These are phyloP conservation scores for Fragilaria crotonensis DNA, from an alignment of 108 stramenopile species.

Conservation along the genomic window DNA sequence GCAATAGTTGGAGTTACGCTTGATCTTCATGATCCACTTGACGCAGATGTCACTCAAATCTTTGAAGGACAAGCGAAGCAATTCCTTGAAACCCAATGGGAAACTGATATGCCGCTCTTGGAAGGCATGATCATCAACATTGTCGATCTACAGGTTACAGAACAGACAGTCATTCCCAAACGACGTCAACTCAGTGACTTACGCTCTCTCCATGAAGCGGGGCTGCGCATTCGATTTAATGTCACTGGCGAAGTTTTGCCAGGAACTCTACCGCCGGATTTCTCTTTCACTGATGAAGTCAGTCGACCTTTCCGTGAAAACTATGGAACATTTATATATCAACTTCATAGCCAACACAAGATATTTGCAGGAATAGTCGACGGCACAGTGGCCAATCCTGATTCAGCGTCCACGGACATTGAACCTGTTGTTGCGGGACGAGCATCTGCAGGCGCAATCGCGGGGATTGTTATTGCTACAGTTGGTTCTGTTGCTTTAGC, in stretches of 20 bases:
- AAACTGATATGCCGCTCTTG: background rate
- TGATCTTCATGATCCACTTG: background rate
- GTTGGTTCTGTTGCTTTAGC: background rate
- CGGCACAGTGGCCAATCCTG: background rate
- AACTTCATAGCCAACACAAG: background rate
- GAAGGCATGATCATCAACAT: background rate
- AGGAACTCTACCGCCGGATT: constrained; percentile 7
- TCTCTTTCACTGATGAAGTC: constrained; percentile 5
- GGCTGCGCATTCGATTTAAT: constrained; percentile 2
- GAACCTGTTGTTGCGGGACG: background rate
- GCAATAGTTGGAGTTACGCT: background rate
- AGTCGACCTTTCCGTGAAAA: background rate
- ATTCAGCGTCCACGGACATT: background rate
- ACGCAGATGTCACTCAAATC: background rate
- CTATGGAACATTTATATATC: background rate
- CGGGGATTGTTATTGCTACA: background rate
- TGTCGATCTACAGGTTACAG: background rate
- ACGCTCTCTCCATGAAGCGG: background rate
- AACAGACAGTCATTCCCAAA: constrained; percentile 7
- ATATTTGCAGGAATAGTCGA: background rate
- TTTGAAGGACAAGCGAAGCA: background rate
- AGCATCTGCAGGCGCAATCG: background rate
- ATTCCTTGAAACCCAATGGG: background rate
- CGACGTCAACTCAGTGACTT: background rate
- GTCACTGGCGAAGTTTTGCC: constrained; percentile 5